Evolutionary conservation across 768 basidiomycete species (phyloP).

Genomic region (Strobilomyces confusus): DNA sequence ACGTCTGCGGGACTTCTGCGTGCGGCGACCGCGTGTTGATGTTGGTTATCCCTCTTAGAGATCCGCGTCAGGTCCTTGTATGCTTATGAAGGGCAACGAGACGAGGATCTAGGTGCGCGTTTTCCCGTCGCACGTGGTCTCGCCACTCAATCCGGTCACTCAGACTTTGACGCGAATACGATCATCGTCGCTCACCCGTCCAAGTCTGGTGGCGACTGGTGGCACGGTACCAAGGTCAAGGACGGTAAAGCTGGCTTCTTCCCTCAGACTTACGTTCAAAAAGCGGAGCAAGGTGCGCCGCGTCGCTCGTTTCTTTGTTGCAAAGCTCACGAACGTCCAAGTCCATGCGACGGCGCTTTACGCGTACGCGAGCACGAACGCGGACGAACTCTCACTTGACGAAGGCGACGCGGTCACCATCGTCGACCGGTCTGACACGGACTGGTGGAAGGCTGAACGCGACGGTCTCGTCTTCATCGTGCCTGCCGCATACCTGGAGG

Average conservation of each 20-base stretch:
- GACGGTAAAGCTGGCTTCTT: conserved; percentile 79
- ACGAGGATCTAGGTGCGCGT: conserved; percentile 80
- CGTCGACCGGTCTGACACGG: conserved; percentile 76
- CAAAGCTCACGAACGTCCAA: not conserved
- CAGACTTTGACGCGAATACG: conserved; percentile 78
- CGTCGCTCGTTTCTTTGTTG: not conserved
- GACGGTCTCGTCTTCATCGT: conserved; percentile 85
- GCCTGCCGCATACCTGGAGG: conserved; percentile 87
- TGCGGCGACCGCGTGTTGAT: conserved; percentile 1
- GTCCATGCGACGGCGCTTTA: conserved; percentile 79
- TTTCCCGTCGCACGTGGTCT: not conserved
- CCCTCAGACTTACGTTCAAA: conserved; percentile 84
- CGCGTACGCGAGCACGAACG: conserved; percentile 60
- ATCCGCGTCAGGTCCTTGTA: conserved; percentile 78
- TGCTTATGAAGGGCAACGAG: conserved; percentile 79
- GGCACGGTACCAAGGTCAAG: conserved; percentile 72
- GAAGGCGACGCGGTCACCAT: conserved; percentile 79
- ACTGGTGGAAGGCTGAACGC: conserved; percentile 97
- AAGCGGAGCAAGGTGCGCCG: conserved; percentile 53
- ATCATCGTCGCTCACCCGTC: conserved; percentile 81
- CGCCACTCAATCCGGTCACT: conserved; percentile 5
- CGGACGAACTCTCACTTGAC: conserved; percentile 81
- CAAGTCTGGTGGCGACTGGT: conserved; percentile 86
- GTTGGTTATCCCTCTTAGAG: conserved; percentile 39
- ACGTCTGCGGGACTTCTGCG: conserved; percentile 17